Percentiles rank a stretch among this genome's conserved stretches.
Conservation (phyloP, 176 grass and related monocot species). For the Carex littledalei region DNA sequence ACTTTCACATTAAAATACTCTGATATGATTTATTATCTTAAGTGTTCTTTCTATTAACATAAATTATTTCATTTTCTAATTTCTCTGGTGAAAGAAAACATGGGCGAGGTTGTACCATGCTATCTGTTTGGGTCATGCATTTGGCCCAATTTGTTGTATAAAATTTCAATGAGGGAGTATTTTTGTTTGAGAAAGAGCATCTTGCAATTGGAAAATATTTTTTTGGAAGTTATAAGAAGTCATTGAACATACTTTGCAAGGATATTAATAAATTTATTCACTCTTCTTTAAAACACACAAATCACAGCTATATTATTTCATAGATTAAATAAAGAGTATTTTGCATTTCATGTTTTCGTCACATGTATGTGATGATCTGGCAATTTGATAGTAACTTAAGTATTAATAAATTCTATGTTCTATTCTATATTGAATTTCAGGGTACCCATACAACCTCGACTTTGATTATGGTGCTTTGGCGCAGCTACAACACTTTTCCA, state of each 20-base stretch:
- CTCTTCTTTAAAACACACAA: not conserved
- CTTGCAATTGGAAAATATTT: not conserved
- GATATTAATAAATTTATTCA: not conserved
- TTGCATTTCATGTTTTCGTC: no score
- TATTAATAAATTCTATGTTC: not conserved
- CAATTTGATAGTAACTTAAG: not conserved
- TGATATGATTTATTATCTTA: not conserved
- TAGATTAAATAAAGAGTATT: not conserved
- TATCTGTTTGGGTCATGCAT: not conserved
- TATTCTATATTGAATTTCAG: conserved; percentile 22
- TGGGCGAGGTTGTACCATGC: not conserved
- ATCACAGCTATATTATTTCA: not conserved
- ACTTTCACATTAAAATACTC: not conserved
- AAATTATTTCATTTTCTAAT: not conserved
- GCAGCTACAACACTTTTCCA: conserved; percentile 69
- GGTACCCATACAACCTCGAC: conserved; percentile 85
- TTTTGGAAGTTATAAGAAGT: not conserved
- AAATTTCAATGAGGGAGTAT: not conserved
- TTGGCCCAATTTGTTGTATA: not conserved
- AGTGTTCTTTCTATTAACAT: not conserved
- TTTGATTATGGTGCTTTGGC: conserved; percentile 69
- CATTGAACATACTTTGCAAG: not conserved
- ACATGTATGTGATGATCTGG: not conserved
- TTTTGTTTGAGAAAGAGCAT: not conserved
- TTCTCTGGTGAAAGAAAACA: not conserved